Conservation (phyloP, 139 green algal genomes). For the Chlorella sorokiniana region DNA sequence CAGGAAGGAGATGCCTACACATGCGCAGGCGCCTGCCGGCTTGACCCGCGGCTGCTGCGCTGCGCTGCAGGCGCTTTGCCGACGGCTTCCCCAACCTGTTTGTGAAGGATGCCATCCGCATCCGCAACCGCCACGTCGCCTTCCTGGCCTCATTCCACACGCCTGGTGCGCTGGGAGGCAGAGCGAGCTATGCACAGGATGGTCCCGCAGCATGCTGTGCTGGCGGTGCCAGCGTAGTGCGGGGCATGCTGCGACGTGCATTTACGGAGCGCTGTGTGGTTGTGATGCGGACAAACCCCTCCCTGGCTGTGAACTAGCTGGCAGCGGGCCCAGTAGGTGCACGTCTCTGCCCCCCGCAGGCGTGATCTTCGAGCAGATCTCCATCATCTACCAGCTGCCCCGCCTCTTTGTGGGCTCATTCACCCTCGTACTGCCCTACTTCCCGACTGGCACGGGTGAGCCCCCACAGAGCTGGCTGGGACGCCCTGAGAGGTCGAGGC, state of each 20-base stretch:
- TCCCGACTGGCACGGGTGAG: constrained; percentile 93
- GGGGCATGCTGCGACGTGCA: no score
- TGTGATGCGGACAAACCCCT: no score
- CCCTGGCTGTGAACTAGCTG: no score
- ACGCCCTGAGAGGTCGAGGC: not conserved
- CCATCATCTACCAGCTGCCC: constrained; percentile 95
- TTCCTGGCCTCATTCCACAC: constrained; percentile 97
- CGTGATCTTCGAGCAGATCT: constrained; percentile 73
- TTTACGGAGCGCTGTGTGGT: no score
- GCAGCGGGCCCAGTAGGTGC: no score
- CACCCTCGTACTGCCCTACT: constrained; percentile 98
- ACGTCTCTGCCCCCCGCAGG: not conserved
- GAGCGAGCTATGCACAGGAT: not conserved
- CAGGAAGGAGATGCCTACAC: no score
- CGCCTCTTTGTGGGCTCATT: constrained; percentile 96
- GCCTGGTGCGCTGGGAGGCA: constrained; percentile 53
- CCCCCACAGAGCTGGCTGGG: constrained; percentile 39
- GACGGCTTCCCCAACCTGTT: constrained; percentile 99
- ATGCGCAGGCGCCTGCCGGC: not conserved
- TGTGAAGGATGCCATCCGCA: constrained; percentile 87
- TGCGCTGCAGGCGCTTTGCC: constrained; percentile 65
- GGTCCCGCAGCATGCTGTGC: not conserved
- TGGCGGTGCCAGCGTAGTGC: no score
- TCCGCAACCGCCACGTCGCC: constrained; percentile 94
- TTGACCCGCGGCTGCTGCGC: not conserved